Base-by-base conservation (phyloP, 1,284 basidiomycete species). In the Leccinum angustisporum region DNA sequence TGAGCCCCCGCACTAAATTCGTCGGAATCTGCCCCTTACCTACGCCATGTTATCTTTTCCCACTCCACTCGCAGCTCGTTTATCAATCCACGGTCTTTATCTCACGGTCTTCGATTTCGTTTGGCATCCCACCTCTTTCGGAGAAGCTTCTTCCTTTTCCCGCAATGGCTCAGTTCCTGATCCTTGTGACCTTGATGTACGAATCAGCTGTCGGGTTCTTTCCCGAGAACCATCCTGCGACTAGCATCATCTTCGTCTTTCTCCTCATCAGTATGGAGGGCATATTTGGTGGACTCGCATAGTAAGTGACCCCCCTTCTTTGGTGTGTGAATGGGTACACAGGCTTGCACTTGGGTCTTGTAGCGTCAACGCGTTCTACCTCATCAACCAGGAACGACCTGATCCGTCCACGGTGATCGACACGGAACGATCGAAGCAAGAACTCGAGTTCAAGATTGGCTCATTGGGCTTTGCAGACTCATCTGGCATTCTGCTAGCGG, bases 1-100 rank as follows among this genome's bases (percentile, higher is more conserved):
- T 53, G 84, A 48, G 13, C 16, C 50, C 25, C 56, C 40, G 48
- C 18, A 33, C 18, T n/a, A 18, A 31, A 16, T 48, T 65, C 54
- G 54, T 38, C 21, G 10, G 25, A 61, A 27, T 53, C 43, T n/a
- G 4, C 9, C 33, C 54, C 68, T 70, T 13, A 70, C 46, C 43
- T 57, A 48, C 51, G 61, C 63, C 9, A 56, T 73, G 4, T 76
- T 70, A 61, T 75, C 36, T 36, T 16, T 33, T 54, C 31, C n/a
- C n/a, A n/a, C n/a, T n/a, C 30, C 16, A 36, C 66, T 27, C 13
- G 2, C 30, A 92, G 86, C 83, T 92, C 52, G 85, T 91, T 33
- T 93, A 95, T 74, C 94, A 99, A 81, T 87, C 91, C 14, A 95
- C 95, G 54, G 97, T 99, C 54, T 99, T 99, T 79, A 74, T 98